phyloP scores from a whole-genome alignment of 1,284 basidiomycete genomes.

The Cryptococcus sp. region DNA sequence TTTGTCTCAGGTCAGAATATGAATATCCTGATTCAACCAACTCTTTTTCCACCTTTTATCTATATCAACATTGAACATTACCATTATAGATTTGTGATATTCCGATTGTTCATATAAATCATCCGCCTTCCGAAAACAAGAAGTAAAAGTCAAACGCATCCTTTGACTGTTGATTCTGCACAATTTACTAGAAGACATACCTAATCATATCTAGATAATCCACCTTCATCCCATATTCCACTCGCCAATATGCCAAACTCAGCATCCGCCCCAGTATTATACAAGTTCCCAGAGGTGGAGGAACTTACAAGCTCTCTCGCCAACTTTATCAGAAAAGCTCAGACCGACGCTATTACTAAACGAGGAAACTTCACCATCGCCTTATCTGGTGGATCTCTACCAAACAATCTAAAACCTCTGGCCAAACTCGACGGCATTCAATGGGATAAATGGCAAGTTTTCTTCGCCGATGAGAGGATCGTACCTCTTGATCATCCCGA shows the following conservation, averaged over 20 bases:
- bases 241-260: slow-evolving; percentile 31
- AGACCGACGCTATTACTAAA: slow-evolving; percentile 82
- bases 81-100: too few species aligned
- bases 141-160: too few species aligned
- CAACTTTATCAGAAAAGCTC: slow-evolving; percentile 77
- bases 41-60: not conserved
- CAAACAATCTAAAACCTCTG: slow-evolving; percentile 73
- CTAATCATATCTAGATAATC: not conserved
- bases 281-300: slow-evolving; percentile 60
- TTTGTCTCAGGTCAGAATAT: not conserved
- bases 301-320: slow-evolving; percentile 64
- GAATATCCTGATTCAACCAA: not conserved
- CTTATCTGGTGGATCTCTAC: slow-evolving; percentile 87
- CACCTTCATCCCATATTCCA: not conserved
- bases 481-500: slow-evolving; percentile 89
- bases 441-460: slow-evolving; percentile 98
- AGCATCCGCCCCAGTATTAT: slow-evolving; percentile 60
- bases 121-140: too few species aligned
- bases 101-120: too few species aligned
- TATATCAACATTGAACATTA: too few species aligned
- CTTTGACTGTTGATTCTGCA: too few species aligned
- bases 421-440: slow-evolving; percentile 64
- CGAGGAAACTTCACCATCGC: slow-evolving; percentile 88
- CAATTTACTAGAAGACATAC: too few species aligned
- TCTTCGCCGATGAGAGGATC: slow-evolving; percentile 91